Base-by-base conservation (phyloP, 768 basidiomycete genomes). In the Leccinum variicolor region DNA sequence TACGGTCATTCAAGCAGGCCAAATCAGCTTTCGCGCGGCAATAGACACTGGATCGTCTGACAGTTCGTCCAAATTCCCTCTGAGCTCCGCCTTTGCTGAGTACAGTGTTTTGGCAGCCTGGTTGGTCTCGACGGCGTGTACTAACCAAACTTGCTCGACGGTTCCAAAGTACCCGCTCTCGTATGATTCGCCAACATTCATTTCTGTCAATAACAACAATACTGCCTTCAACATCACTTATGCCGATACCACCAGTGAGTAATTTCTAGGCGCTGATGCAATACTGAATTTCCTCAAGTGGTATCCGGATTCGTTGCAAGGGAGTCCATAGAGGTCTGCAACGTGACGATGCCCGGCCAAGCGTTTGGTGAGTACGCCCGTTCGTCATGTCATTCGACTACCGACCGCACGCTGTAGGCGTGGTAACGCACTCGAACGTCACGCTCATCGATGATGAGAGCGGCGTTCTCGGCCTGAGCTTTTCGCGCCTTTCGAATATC, bases 401-500 rank as follows among this genome's bases (percentile, higher is more conserved):
- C 45, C n/a, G 29, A 64, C 19, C 34, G n/a, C 34, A 9, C 14
- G 56, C 47, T 14, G 21, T 46, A 91, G 89, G 83, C 17, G 65
- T 91, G 50, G 77, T 86, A 41, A 84, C 82, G 2, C 69, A 78
- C 41, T 84, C 83, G 21, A 88, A 87, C 65, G 78, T 91, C 33
- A 78, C 82, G 15, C 73, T 92, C 60, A 73, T 74, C 10, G 83
- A 89, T 64, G 69, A 86, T 50, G 75, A 84, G 8, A 92, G 88
- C 57, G 90, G 90, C 3, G 72, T 92, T 36, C 65, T 92, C 21
- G 90, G 90, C 21, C 74, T 92, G 28, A 89, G 90, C 1, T 92
- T 92, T 69, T 78, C 88, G 26, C 80, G 89, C 21, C 75, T 91
- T 34, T 91, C 90, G 2, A 76, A 78, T 13, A 84, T 92, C 26